Conservation (phyloP, 2,329 filamentous ascomycete species). For the Verticillium albo-atrum region DNA sequence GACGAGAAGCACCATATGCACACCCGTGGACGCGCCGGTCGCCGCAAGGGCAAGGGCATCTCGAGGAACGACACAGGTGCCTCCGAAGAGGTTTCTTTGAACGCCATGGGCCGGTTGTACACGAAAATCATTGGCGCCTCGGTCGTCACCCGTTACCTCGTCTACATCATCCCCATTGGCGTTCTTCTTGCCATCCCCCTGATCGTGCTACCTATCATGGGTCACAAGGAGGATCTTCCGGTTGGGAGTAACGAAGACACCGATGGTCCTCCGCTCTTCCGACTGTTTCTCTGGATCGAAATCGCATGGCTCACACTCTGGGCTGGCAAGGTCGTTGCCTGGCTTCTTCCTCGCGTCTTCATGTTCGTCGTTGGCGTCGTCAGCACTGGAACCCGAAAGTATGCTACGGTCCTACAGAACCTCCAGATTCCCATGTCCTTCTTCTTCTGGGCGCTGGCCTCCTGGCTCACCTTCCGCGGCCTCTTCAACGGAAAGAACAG, state of each 20-base stretch:
- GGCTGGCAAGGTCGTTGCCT: constrained; percentile 61
- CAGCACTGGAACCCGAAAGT: constrained; percentile 66
- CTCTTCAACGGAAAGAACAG: constrained; percentile 36
- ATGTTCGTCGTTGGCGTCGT: constrained; percentile 67
- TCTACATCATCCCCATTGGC: constrained; percentile 63
- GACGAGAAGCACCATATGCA: constrained; percentile 45
- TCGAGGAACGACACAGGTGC: constrained; percentile 39
- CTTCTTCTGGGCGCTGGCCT: constrained; percentile 63
- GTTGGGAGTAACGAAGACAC: background rate
- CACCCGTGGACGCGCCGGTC: constrained; percentile 34
- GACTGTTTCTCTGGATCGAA: constrained; percentile 66
- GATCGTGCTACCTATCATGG: constrained; percentile 46
- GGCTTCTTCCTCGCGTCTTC: constrained; percentile 56
- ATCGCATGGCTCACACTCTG: constrained; percentile 64
- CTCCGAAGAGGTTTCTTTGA: constrained; percentile 51
- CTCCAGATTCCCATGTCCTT: constrained; percentile 63
- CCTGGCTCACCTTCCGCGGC: constrained; percentile 57
- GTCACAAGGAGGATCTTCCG: constrained; percentile 17
- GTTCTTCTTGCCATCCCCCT: constrained; percentile 59
- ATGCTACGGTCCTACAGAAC: constrained; percentile 59
- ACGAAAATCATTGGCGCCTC: constrained; percentile 60
- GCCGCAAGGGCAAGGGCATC: constrained; percentile 44
- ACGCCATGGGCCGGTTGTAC: constrained; percentile 62
- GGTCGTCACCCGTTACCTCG: constrained; percentile 59
- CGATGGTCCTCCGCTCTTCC: constrained; percentile 48